A percentile compares a stretch with the other conserved stretches of the same genome.
phyloP scores from a whole-genome alignment of 257 asterid species.

The Petunia axillaris region DNA sequence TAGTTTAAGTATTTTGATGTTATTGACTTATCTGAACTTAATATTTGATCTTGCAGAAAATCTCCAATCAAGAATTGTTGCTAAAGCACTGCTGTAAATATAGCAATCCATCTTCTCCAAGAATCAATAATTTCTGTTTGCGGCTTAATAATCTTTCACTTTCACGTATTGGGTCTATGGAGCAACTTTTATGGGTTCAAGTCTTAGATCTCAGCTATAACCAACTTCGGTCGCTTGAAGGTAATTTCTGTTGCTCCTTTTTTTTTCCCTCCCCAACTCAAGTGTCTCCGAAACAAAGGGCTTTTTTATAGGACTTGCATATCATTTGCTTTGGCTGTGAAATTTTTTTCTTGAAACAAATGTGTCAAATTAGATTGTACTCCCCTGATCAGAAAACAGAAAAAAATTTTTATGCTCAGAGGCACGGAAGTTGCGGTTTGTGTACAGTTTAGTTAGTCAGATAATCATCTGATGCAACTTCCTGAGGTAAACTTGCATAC shows the following conservation, averaged over 20 bases:
- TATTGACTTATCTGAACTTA: neutral
- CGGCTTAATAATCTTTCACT: slow-evolving; percentile 71
- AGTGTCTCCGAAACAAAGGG: neutral
- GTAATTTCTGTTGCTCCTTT: slow-evolving; percentile 38
- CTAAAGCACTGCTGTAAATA: slow-evolving; percentile 49
- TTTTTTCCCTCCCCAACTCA: neutral
- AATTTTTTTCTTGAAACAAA: slow-evolving; percentile 6
- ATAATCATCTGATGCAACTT: neutral
- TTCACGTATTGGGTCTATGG: slow-evolving; percentile 71
- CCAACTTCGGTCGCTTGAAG: slow-evolving; percentile 81
- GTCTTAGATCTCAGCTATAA: slow-evolving; percentile 91
- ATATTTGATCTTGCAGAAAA: slow-evolving; percentile 51
- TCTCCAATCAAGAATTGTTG: slow-evolving; percentile 55
- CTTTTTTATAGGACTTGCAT: neutral
- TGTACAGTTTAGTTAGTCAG: neutral
- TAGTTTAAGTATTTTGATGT: neutral
- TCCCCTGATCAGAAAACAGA: neutral
- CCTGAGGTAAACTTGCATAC: neutral
- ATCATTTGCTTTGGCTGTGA: neutral
- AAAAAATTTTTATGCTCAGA: neutral
- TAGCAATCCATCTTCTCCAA: slow-evolving; percentile 53
- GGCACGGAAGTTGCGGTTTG: neutral
- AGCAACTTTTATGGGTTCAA: slow-evolving; percentile 85
- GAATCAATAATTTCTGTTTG: slow-evolving; percentile 40
- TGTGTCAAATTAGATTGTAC: neutral